phyloP scores from a whole-genome alignment of 2,329 filamentous ascomycete species.

The Lachnellula arida region DNA sequence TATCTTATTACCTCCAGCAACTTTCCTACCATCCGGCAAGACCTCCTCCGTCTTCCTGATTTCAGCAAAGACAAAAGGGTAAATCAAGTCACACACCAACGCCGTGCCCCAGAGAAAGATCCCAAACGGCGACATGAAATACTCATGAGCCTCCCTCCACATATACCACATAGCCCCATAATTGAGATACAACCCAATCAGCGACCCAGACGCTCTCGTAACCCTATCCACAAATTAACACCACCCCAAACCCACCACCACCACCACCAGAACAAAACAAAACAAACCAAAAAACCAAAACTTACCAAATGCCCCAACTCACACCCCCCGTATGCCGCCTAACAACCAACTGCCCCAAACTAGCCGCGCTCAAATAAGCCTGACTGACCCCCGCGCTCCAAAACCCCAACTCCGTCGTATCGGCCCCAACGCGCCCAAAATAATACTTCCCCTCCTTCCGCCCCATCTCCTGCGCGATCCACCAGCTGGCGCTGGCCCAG shows the following conservation, averaged over 20 bases:
- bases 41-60: conserved; percentile 37
- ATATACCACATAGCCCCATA: conserved; percentile 43
- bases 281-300: conserved; percentile 13
- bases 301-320: conserved; percentile 46
- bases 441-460: conserved; percentile 34
- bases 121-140: conserved; percentile 40
- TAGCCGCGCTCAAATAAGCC: conserved; percentile 45
- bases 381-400: conserved; percentile 16
- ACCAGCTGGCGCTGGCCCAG: conserved; percentile 43
- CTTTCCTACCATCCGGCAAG: conserved; percentile 34
- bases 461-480: conserved; percentile 44
- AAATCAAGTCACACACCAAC: conserved; percentile 40
- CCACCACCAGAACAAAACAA: no score
- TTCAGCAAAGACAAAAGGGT: conserved; percentile 40
- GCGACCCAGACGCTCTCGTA: conserved; percentile 39
- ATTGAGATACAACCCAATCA: conserved; percentile 38
- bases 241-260: not conserved
- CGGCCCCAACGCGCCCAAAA: conserved; percentile 39
- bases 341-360: conserved; percentile 39
- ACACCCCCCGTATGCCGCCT: conserved; percentile 45
- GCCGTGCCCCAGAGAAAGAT: conserved; percentile 40
- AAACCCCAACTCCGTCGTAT: conserved; percentile 41
- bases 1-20: conserved; percentile 1
- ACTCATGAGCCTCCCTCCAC: conserved; percentile 48
- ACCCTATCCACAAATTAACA: conserved; percentile 33